Evolutionary conservation across 2,329 filamentous ascomycete genomes (phyloP).

Genomic region (Colletotrichum caudatum): DNA sequence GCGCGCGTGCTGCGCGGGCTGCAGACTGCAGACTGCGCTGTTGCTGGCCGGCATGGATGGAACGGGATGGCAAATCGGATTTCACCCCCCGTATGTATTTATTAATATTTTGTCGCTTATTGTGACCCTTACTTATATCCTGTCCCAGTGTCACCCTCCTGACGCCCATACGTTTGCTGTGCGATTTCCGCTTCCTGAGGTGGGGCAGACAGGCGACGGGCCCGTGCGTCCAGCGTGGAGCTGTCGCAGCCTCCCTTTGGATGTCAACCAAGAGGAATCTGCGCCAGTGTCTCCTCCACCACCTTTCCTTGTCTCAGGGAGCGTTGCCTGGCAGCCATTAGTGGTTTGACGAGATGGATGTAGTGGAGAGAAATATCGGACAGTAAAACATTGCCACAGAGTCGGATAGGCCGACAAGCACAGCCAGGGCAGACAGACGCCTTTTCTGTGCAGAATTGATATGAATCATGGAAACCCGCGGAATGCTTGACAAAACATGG

Average conservation of each 20-base stretch:
- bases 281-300: background rate
- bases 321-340: background rate
- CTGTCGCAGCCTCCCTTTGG: conserved; percentile 20
- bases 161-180: conserved; percentile 2
- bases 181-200: conserved; percentile 8
- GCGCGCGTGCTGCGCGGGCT: background rate
- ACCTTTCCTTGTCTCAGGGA: background rate
- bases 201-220: conserved; percentile 8
- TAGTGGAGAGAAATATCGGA: background rate
- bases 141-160: background rate
- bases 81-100: background rate
- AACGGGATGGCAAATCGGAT: background rate
- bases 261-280: conserved; percentile 1
- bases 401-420: background rate
- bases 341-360: background rate
- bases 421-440: background rate
- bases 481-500: background rate
- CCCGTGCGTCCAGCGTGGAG: conserved; percentile 11
- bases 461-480: background rate
- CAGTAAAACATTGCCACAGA: background rate
- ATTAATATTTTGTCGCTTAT: background rate
- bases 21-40: conserved; percentile 1
- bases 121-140: background rate
- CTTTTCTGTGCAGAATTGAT: background rate
- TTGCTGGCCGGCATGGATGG: background rate